Base-by-base conservation (phyloP, 2,329 filamentous ascomycete genomes). In the Fusarium xylarioides region DNA sequence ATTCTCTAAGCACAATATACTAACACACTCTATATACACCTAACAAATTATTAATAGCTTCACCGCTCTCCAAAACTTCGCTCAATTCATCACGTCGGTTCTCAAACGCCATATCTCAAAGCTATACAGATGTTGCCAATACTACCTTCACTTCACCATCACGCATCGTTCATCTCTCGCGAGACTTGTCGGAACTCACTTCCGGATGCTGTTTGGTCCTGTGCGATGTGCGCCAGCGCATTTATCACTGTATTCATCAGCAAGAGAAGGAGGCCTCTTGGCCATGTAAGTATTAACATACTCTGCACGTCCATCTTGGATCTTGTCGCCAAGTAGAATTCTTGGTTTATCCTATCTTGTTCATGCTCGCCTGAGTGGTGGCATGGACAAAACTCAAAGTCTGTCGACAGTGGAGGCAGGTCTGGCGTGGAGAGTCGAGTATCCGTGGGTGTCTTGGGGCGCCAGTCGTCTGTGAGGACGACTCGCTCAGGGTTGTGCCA, bases 301-400 rank as follows among this genome's bases (percentile, higher is more conserved):
- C 75, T 59, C 59, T 76, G 75, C 55, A 68, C 50, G 10, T 77
- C 74, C 74, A 76, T 76, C 37, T 75, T 77, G 30, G 66, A 68
- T 28, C 61, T 72, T 40, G 75, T 65, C 11, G 54, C 58, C 47
- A 77, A 60, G 46, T 75, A 77, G 53, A 74, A 77, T 12, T 64
- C 63, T 57, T 75, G 54, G 50, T 74, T 74, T 12, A 76, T 68
- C 19, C 38, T 67, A 34, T 70, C 72, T 16, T 77, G 63, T 14
- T 72, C 74, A 11, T 64, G 40, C 10, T 58, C 47, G 7, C 43
- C 49, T 7, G 40, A n/a, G 28, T 18, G 26, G 38, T 74, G 66
- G 23, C 75, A 77, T 28, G 63, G n/a, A 19, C 74, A 77, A 60
- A 77, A 77, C 63, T 77, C 74, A 74, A 69, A 76, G 32, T 74